A percentile compares a stretch with the other conserved stretches of the same genome.
These are phyloP conservation scores for Saksenaea vasiformis DNA, from an alignment of 371 early-diverging fungal genomes.

Conservation along the genomic window DNA sequence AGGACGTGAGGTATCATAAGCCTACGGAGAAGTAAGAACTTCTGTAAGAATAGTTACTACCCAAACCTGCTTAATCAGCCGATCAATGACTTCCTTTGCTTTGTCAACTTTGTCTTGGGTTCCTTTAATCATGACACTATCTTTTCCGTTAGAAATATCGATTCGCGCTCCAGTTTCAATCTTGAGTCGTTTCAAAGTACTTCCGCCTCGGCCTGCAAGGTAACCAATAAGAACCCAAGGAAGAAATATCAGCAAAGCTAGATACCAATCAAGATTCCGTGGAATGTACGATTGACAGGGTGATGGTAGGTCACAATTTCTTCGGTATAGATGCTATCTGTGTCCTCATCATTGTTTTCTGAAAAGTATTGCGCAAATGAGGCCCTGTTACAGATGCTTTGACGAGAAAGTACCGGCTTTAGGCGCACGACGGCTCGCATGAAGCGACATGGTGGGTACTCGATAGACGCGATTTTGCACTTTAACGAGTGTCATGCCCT, in stretches of 20 bases:
- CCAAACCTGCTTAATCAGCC: conserved; percentile 16
- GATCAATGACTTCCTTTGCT: conserved; percentile 31
- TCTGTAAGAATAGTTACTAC: background rate
- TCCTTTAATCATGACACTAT: conserved; percentile 37
- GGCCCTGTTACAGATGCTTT: background rate
- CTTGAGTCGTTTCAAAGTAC: conserved; percentile 29
- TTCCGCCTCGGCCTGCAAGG: conserved; percentile 27
- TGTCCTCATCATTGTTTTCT: conserved; percentile 2
- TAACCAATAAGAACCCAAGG: background rate
- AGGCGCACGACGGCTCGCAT: background rate
- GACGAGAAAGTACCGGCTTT: background rate
- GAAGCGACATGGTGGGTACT: conserved; percentile 21
- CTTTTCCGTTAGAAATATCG: conserved; percentile 28
- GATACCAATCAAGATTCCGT: conserved; percentile 30
- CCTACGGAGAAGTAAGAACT: background rate
- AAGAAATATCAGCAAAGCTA: background rate
- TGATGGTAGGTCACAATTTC: conserved; percentile 29
- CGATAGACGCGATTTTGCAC: conserved; percentile 28
- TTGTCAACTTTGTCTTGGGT: conserved; percentile 33
- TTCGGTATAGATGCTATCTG: conserved; percentile 22
- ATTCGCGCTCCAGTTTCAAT: conserved; percentile 36
- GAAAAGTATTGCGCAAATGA: background rate
- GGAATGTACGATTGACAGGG: conserved; percentile 28
- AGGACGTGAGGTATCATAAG: conserved; percentile 19
- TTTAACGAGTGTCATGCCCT: conserved; percentile 34